Conservation (phyloP, 306 rosid genomes). For the Casuarina glauca region DNA sequence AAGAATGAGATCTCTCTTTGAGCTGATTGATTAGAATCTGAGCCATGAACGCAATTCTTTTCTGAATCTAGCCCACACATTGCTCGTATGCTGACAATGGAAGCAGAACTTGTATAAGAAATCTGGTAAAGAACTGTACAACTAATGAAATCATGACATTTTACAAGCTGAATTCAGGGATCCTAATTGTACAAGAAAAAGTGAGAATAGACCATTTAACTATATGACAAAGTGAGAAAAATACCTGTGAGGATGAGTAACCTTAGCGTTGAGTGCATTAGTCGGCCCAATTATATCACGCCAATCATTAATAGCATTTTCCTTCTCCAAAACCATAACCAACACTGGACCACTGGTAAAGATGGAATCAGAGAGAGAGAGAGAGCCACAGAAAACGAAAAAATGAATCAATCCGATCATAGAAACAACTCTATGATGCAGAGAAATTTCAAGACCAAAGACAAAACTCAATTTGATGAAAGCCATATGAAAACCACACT, state of each 20-base stretch:
- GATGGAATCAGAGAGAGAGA: conserved; percentile 19
- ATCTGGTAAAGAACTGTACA: conserved; percentile 23
- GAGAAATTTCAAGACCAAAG: not conserved
- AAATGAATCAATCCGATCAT: not conserved
- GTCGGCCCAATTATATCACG: conserved; percentile 93
- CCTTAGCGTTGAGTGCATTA: conserved; percentile 76
- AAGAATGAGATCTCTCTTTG: conserved; percentile 70
- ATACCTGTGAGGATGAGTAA: conserved; percentile 85
- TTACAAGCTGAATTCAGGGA: conserved; percentile 13
- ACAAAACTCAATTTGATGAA: not conserved
- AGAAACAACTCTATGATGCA: not conserved
- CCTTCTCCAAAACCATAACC: conserved; percentile 80
- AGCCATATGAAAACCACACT: not conserved
- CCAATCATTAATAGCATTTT: conserved; percentile 85
- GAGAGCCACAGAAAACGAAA: conserved; percentile 6
- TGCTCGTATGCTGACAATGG: conserved; percentile 69
- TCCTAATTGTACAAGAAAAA: not conserved
- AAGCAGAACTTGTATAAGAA: conserved; percentile 12
- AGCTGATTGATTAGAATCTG: conserved; percentile 77
- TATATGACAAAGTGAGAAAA: conserved; percentile 15
- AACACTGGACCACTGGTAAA: conserved; percentile 68
- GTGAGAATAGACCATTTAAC: conserved; percentile 3
- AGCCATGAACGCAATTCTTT: conserved; percentile 86
- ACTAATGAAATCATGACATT: conserved; percentile 12
- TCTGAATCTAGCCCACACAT: conserved; percentile 62